Base-by-base conservation (phyloP, 345 rosid species). In the Hibiscus trionum region DNA sequence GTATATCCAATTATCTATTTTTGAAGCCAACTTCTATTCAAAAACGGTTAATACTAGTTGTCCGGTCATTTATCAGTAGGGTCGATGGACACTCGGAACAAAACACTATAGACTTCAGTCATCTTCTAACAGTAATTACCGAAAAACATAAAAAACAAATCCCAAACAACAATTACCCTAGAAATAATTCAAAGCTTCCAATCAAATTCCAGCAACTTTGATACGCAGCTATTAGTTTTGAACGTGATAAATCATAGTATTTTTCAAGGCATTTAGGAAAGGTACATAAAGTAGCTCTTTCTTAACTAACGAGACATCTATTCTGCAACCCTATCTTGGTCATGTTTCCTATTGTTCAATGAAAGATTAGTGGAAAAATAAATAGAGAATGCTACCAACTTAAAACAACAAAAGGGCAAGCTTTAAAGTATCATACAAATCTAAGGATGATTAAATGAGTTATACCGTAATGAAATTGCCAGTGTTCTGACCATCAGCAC, bases 381-480 rank as follows among this genome's bases (percentile, higher is more conserved):
- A 42, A 42, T 9, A 58, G 37, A 59, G 33, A 55, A 70, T 19
- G 21, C 56, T 64, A 55, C 4, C 46, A 27, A 29, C 16, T 50
- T 10, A 29, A 49, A 56, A 62, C 53, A 55, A 9, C 12, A 17
- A 16, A 57, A 42, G 26, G 58, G 44, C 57, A 61, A 69, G 19
- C 29, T 12, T 71, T 47, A 14, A 31, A 52, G 27, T 16, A 24
- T 29, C 21, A 69, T 26, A 24, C 16, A 53, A 73, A 44, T 11
- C 57, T 5, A 67, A 69, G 33, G 19, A 33, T 16, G 3, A 16
- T 12, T 12, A 73, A n/a, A 29, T 52, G 62, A 31, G 65, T 37
- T 62, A 70, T 82, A 91, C 97, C 84, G 91, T 88, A 80, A 91
- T 74, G 81, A 91, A 88, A 85, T 86, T 91, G 81, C 97, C 91